Percentiles rank a stretch among this genome's conserved stretches.
These are phyloP conservation scores for Spizellomyces sp. DNA, from an alignment of 192 early-diverging fungal genomes.

Conservation along the genomic window DNA sequence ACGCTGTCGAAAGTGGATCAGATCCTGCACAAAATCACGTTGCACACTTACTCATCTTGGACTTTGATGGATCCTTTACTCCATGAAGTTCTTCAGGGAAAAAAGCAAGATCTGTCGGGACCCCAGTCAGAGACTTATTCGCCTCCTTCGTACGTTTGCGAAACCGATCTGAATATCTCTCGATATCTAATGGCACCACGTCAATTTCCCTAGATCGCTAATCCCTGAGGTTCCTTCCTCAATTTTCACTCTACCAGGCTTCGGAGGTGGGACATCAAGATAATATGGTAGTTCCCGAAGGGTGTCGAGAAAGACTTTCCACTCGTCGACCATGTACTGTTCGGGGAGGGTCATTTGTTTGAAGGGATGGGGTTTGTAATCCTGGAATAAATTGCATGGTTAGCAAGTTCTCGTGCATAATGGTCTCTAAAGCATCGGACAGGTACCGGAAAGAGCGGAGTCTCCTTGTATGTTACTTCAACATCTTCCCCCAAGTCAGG, in stretches of 20 bases:
- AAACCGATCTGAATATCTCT: conserved; percentile 28
- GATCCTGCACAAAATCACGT: not conserved
- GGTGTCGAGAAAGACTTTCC: conserved; percentile 10
- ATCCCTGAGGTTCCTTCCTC: conserved; percentile 1
- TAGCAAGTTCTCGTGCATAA: conserved; percentile 8
- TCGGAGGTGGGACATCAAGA: conserved; percentile 26
- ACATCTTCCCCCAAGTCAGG: conserved; percentile 8
- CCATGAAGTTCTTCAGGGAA: conserved; percentile 28
- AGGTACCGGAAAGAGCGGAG: not conserved
- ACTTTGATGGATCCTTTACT: conserved; percentile 20
- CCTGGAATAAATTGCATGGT: not conserved
- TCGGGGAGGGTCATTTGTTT: conserved; percentile 1
- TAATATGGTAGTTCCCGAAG: conserved; percentile 22
- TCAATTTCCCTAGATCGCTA: not conserved
- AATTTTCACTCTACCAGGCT: not conserved
- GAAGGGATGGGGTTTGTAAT: conserved; percentile 24
- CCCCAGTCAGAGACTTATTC: conserved; percentile 3
- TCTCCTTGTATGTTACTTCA: conserved; percentile 8
- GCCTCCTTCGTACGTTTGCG: not conserved
- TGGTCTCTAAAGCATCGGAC: conserved; percentile 13
- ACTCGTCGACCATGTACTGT: conserved; percentile 5
- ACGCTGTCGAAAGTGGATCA: not conserved
- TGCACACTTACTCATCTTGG: not conserved
- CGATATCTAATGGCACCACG: conserved; percentile 6
- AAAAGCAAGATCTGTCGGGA: conserved; percentile 23